phyloP scores from a whole-genome alignment of 2,329 filamentous ascomycete species.

The Talaromyces sp. region DNA sequence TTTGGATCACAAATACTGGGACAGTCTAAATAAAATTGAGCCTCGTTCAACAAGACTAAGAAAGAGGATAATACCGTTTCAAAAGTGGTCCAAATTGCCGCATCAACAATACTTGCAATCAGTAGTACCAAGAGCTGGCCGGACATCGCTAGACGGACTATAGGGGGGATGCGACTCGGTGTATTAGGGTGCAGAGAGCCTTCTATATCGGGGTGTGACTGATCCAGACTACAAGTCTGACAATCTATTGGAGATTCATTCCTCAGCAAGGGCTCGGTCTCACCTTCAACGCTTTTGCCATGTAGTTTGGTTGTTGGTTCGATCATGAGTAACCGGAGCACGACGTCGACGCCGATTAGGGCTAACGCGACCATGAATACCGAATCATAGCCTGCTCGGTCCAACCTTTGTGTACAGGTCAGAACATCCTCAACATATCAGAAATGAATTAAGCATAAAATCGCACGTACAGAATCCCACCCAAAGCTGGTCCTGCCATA shows the following conservation, averaged over 20 bases:
- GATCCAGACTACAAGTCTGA: neutral
- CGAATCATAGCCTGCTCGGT: slow-evolving; percentile 28
- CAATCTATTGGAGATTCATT: neutral
- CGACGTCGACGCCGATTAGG: slow-evolving; percentile 55
- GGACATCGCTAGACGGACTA: slow-evolving; percentile 36
- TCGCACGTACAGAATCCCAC: slow-evolving; percentile 23
- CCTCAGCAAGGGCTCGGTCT: slow-evolving; percentile 16
- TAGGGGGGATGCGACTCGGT: slow-evolving; percentile 19
- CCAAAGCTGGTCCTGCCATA: slow-evolving; percentile 52
- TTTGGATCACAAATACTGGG: slow-evolving; percentile 54
- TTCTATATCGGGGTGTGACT: neutral
- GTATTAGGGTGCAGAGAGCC: neutral
- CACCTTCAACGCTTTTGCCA: slow-evolving; percentile 17
- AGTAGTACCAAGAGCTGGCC: slow-evolving; percentile 45
- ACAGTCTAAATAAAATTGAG: slow-evolving; percentile 39
- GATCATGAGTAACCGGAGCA: slow-evolving; percentile 58
- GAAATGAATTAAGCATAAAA: neutral
- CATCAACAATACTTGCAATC: slow-evolving; percentile 47
- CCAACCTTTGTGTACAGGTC: slow-evolving; percentile 19
- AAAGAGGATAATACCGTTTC: slow-evolving; percentile 39
- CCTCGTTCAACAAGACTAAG: neutral
- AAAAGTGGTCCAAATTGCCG: slow-evolving; percentile 52
- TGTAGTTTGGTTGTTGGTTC: slow-evolving; percentile 39
- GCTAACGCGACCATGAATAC: slow-evolving; percentile 39
- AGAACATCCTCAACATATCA: neutral